phyloP scores from a whole-genome alignment of 176 grass and related monocot species.

The Carex parvula region DNA sequence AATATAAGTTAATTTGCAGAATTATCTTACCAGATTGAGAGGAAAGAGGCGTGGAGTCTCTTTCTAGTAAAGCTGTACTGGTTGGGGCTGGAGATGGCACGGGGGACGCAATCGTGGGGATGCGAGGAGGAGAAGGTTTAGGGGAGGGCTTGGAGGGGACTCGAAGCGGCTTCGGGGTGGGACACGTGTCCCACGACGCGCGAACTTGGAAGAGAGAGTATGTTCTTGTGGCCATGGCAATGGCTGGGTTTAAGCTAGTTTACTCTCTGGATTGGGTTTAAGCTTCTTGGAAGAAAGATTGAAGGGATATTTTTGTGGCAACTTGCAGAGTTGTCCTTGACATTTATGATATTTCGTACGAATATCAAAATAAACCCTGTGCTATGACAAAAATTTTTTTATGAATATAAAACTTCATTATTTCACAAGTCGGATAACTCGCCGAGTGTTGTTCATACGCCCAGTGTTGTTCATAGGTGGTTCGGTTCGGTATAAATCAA shows the following conservation, averaged over 20 bases:
- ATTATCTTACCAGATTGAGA: not conserved
- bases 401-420: not conserved
- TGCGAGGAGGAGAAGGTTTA: not conserved
- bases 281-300: not conserved
- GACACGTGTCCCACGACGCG: conserved; percentile 46
- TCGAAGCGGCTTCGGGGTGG: conserved; percentile 31
- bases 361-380: too few relatives aligned
- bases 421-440: not conserved
- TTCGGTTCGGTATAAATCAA: too few relatives aligned
- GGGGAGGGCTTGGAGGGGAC: not conserved
- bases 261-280: not conserved
- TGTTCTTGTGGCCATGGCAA: conserved; percentile 10
- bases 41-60: conserved; percentile 17
- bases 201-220: conserved; percentile 29
- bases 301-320: conserved; percentile 1
- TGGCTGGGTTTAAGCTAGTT: conserved; percentile 13
- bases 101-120: not conserved
- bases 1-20: not conserved
- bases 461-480: too few relatives aligned
- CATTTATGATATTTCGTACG: not conserved
- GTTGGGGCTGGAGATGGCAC: not conserved
- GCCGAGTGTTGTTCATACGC: too few relatives aligned
- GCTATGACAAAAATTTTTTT: not conserved
- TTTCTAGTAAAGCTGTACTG: conserved; percentile 32
- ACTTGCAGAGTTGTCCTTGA: not conserved